Base-by-base conservation (phyloP, 2,329 filamentous ascomycete genomes). In the Claviceps fusiformis region DNA sequence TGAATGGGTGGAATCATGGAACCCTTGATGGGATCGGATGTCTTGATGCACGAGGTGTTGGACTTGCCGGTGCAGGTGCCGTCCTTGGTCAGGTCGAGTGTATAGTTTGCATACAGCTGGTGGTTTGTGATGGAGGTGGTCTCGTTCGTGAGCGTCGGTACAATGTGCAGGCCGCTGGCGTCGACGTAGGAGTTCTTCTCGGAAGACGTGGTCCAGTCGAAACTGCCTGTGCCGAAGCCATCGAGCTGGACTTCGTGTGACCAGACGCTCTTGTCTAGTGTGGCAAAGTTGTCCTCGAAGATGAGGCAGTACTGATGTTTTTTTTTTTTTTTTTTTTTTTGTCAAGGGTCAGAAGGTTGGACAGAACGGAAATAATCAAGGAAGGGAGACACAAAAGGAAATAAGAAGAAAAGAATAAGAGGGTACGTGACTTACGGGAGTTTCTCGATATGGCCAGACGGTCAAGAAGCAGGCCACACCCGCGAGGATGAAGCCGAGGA, bases 121-220 rank as follows among this genome's bases (percentile, higher is more conserved):
- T 68, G 67, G 15, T 61, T 61, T 3, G 69, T 72, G 54, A 75
- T 72, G 51, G 59, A 53, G 0, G 70, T 73, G 0, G 65, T 68
- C 52, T 71, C 64, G 33, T 68, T 69, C 15, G 75, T 78, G 19
- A 79, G 64, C 0, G 77, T 79, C 8, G 76, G 77, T n/a, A 77
- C 72, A 52, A 80, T 79, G 63, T 78, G 76, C 45, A 80, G 68
- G n/a, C 75, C 76, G 31, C 73, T 65, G 0, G 60, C 64, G 60
- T 78, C 73, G 41, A 73, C 67, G 62, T 73, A 80, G 15, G 72
- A 66, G 63, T 80, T 80, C 53, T 62, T 63, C 0, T 65, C 58
- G 58, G 77, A 75, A 3, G 64, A 67, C 6, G 77, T 80, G 0
- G 77, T 78, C 76, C 75, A 78, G 67, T 79, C 77, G 61, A 80